phyloP scores from a whole-genome alignment of 495 filamentous ascomycete species.

The Cercophora sp. region DNA sequence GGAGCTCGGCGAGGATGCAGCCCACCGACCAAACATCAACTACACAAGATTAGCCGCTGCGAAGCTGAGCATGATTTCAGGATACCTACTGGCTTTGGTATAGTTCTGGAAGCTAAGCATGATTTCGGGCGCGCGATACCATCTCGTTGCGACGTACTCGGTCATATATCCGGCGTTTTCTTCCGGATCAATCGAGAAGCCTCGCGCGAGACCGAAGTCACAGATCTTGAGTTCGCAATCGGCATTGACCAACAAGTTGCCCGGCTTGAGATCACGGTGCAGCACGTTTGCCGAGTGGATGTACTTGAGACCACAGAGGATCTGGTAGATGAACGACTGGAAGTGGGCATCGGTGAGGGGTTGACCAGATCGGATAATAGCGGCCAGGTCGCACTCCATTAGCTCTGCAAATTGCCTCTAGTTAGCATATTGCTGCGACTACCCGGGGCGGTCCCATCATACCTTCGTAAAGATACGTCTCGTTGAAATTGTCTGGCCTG shows the following conservation, averaged over 20 bases:
- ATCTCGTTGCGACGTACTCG: constrained; percentile 96
- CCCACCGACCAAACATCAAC: constrained; percentile 99
- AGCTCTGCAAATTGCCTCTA: constrained; percentile 59
- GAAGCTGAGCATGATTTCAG: background rate
- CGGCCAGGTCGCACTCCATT: constrained; percentile 98
- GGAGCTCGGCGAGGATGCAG: constrained; percentile 93
- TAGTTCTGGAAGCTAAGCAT: constrained; percentile 99
- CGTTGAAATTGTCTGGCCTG: constrained; percentile 96
- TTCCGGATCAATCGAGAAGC: constrained; percentile 93
- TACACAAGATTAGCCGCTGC: constrained; percentile 33
- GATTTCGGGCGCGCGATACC: constrained; percentile 98
- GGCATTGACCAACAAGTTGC: constrained; percentile 94
- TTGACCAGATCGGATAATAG: constrained; percentile 95
- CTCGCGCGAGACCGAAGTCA: constrained; percentile 93
- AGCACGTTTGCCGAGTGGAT: constrained; percentile 98
- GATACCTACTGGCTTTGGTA: constrained; percentile 90
- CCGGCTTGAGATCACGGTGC: constrained; percentile 94
- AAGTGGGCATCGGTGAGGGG: constrained; percentile 95
- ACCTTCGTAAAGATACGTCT: constrained; percentile 99
- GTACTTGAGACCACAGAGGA: constrained; percentile 93
- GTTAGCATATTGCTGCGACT: constrained; percentile 7
- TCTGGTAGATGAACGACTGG: constrained; percentile 94
- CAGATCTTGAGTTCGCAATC: constrained; percentile 99
- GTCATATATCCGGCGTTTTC: constrained; percentile 99
- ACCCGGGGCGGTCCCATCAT: constrained; percentile 16